Conservation (phyloP, 345 rosid species). For the Angophora floribunda region DNA sequence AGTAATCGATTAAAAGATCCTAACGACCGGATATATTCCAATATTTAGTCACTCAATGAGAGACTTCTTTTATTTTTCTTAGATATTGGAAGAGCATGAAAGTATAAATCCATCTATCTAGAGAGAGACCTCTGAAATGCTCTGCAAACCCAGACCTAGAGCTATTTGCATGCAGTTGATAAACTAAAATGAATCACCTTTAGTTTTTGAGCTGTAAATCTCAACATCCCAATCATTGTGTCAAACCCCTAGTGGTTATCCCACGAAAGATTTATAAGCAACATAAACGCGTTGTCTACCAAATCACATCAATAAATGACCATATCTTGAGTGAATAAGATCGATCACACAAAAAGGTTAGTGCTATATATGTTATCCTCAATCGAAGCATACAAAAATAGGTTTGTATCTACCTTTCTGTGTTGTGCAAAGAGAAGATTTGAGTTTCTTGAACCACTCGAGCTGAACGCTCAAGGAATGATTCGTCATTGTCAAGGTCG, state of each 20-base stretch:
- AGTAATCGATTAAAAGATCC: neutral
- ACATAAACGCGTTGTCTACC: neutral
- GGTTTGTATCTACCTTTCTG: constrained; percentile 21
- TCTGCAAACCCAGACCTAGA: too few species aligned
- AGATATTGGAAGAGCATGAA: neutral
- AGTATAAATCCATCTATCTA: neutral
- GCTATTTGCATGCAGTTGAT: neutral
- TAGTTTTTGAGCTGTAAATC: neutral
- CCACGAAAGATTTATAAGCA: neutral
- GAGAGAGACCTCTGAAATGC: neutral
- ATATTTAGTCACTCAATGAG: neutral
- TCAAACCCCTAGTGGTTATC: neutral
- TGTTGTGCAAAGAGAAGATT: constrained; percentile 35
- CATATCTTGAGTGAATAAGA: neutral
- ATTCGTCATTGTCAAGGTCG: constrained; percentile 27
- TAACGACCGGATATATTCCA: neutral
- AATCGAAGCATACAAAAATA: neutral
- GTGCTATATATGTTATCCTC: neutral
- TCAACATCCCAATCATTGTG: neutral
- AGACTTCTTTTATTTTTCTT: neutral
- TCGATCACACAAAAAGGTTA: neutral
- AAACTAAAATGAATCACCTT: too few species aligned
- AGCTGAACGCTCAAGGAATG: constrained; percentile 41
- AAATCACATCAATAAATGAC: neutral
- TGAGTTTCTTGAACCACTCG: constrained; percentile 54